Percentiles rank a stretch among this genome's conserved stretches.
Evolutionary conservation across 2,329 filamentous ascomycete species (phyloP).

Genomic region (Aspergillus vadensis): DNA sequence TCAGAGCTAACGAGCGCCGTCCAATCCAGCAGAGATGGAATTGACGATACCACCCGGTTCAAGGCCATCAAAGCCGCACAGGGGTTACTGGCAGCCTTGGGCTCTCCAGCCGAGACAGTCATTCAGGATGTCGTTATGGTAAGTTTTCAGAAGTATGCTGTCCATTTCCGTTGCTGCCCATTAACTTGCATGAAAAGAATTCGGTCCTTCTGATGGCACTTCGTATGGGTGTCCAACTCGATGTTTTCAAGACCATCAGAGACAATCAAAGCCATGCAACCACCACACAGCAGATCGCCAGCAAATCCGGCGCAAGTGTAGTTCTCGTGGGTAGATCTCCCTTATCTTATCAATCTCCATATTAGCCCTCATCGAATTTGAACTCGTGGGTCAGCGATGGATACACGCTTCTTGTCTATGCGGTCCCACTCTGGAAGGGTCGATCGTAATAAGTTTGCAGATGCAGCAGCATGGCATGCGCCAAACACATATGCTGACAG

Average conservation of each 20-base stretch:
- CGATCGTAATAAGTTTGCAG: neutral
- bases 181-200: neutral
- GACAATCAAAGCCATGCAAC: conserved; percentile 2
- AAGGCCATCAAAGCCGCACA: conserved; percentile 14
- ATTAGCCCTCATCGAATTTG: neutral
- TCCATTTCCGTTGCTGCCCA: neutral
- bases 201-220: conserved; percentile 14
- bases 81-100: conserved; percentile 11
- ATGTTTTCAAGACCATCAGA: conserved; percentile 10
- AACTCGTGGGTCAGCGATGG: neutral
- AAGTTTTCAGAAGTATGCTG: neutral
- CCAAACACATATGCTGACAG: neutral
- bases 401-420: neutral
- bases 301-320: conserved; percentile 15
- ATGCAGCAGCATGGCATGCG: no score
- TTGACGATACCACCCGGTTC: conserved; percentile 13
- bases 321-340: conserved; percentile 17
- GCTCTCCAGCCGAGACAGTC: conserved; percentile 17
- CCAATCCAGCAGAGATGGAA: conserved; percentile 7
- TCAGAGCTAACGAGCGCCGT: conserved; percentile 4
- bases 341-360: neutral
- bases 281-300: conserved; percentile 14
- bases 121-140: conserved; percentile 20
- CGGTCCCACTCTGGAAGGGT: neutral
- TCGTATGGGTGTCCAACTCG: conserved; percentile 21